Evolutionary conservation across 805 yeast species (phyloP), one percentile per base, ranked within the genome.

Genomic region (Hanseniaspora clermontiae): DNA sequence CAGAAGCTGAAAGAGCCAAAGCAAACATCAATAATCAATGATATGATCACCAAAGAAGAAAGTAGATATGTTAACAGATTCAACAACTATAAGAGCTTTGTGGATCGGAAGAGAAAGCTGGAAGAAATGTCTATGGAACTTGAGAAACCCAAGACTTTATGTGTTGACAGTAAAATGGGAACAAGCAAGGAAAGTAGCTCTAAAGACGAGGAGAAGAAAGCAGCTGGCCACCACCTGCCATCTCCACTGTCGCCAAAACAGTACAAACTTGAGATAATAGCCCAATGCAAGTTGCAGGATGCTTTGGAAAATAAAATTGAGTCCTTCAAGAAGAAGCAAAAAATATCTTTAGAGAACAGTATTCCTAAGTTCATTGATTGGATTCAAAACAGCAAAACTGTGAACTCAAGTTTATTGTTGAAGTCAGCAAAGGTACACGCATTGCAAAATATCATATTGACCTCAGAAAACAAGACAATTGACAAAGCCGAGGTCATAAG

Each of bases 21-120:
- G 47, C 65, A 68, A 45, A 63, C 65, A 6, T 66, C 66, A 1
- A 65, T 67, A 14, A 57, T 69, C 7, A 55, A 51, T 32, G 43
- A 57, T 19, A 43, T 61, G 45, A 59, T 58, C 12, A 54, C 54
- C 24, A 59, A 57, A 19, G 59, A 61, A n/a, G 54, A 54, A 27
- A 50, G 51, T 24, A 54, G 56, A 42, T 60, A 60, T 8, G 61
- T 68, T 63, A 64, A 49, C 42, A 61, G 67, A 60, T 43, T 61
- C 42, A 58, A 57, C 46, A 38, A 59, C 12, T 51, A 59, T 29
- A 51, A 54, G 6, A 51, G 49, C 24, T 61, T 59, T 48, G 50
- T 59, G 17, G 53, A 47, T 8, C 43, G 51, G 29, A 55, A 57
- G 34, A 42, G 38, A 20, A 40, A 46, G 43, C 37, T 39, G 36